Evolutionary conservation across 2,329 filamentous ascomycete species (phyloP), one percentile per base, ranked within the genome.

Genomic region (Fusarium domesticum): DNA sequence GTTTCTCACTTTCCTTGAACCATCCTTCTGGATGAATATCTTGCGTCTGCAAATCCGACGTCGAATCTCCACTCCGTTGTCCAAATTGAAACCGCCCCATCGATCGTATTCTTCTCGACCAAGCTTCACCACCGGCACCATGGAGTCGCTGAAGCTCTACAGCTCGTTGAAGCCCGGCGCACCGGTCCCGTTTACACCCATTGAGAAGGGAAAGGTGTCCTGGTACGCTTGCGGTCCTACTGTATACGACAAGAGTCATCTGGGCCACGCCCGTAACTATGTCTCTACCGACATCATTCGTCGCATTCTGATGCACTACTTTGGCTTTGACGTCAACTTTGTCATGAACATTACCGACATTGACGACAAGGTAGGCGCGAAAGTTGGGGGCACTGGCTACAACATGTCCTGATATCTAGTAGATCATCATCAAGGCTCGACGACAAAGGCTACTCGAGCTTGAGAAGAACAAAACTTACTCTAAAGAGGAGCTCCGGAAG

Each of bases 211-310:
- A 18, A 84, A 85, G 62, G 80, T 95, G 19, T 83, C 81, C 5
- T 95, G 89, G 89, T 95, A 95, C 67, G 86, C 85, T 56, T 96
- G 90, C 71, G 90, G 90, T 15, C 89, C 89, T 45, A 96, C 89
- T 3, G 83, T 87, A 33, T 91, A 91, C 64, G 87, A 91, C 64
- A 85, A 90, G 69, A 80, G 84, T 50, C 88, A 92, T 72, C 69
- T 92, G 35, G 85, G 89, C 20, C 89, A 95, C 68, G 89, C 88
- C 20, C 77, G 89, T 57, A 95, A 95, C 71, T 95, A 95, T 78
- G 87, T 95, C 51, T 88, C 85, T 38, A 92, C 88, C 35, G 90
- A 96, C 66, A 90, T 95, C 53, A 83, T 95, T 56, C 80, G 90
- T 49, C 83, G 90, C 59, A 88, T 95, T 58, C 70, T 95, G 67